Percentiles rank a stretch among this genome's conserved stretches.
Evolutionary conservation across 306 rosid genomes (phyloP).

Genomic region (Oxytropis ochrocephala): DNA sequence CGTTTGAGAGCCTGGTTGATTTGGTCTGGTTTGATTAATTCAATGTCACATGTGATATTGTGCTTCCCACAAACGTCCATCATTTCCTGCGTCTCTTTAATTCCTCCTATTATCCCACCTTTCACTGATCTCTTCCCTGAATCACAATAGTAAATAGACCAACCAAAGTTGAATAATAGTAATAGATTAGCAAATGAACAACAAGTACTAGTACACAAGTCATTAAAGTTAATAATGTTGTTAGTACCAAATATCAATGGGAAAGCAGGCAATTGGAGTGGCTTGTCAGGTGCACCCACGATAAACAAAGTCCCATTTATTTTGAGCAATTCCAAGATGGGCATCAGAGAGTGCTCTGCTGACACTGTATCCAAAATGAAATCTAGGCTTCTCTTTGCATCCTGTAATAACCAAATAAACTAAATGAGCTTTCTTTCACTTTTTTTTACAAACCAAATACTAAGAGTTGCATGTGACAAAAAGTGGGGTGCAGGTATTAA

Average conservation of each 20-base stretch:
- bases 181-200: background rate
- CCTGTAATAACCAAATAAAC: no score
- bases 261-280: slow-evolving; percentile 50
- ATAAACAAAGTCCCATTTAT: slow-evolving; percentile 49
- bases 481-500: no score
- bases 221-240: background rate
- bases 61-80: slow-evolving; percentile 53
- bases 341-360: slow-evolving; percentile 41
- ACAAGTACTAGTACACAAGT: background rate
- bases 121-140: slow-evolving; percentile 60
- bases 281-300: slow-evolving; percentile 69
- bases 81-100: slow-evolving; percentile 65
- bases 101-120: slow-evolving; percentile 77
- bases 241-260: slow-evolving; percentile 56
- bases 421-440: no score
- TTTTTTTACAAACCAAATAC: no score
- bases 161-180: background rate
- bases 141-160: background rate
- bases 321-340: slow-evolving; percentile 60
- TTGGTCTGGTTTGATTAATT: slow-evolving; percentile 31
- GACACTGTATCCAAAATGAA: slow-evolving; percentile 64
- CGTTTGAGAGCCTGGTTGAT: slow-evolving; percentile 54
- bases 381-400: slow-evolving; percentile 33
- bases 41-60: slow-evolving; percentile 59
- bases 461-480: no score